Percentiles rank a stretch among this genome's conserved stretches.
Evolutionary conservation across 192 early-diverging fungal genomes (phyloP).

Genomic region (Linnemannia exigua): DNA sequence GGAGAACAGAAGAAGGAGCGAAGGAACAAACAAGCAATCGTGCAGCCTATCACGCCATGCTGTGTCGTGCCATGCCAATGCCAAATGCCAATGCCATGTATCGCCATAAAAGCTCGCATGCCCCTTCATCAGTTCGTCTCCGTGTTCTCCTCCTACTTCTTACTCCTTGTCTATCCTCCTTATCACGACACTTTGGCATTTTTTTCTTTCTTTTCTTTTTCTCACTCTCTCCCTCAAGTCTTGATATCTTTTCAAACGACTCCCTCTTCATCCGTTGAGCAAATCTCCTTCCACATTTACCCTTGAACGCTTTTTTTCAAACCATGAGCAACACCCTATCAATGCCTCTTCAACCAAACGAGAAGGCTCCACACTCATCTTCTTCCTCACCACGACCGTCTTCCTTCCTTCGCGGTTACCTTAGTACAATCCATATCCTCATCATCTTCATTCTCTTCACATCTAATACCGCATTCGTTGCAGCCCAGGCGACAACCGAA

Average conservation of each 20-base stretch:
- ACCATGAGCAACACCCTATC: not conserved
- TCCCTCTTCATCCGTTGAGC: conserved; percentile 5
- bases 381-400: not conserved
- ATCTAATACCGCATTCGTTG: not conserved
- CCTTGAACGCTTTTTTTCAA: not conserved
- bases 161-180: not conserved
- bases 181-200: not conserved
- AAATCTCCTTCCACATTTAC: not conserved
- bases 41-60: no score
- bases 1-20: no score
- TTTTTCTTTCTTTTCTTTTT: conserved; percentile 7
- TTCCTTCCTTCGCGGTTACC: not conserved
- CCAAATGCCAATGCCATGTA: no score
- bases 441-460: not conserved
- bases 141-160: not conserved
- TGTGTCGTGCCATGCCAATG: no score
- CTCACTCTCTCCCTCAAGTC: conserved; percentile 10
- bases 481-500: not conserved
- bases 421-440: not conserved
- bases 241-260: not conserved
- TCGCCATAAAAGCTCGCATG: no score
- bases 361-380: not conserved
- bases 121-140: no score
- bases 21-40: no score
- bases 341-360: not conserved